Conservation (phyloP, 495 filamentous ascomycete genomes). For the Penicillium alfredii region DNA sequence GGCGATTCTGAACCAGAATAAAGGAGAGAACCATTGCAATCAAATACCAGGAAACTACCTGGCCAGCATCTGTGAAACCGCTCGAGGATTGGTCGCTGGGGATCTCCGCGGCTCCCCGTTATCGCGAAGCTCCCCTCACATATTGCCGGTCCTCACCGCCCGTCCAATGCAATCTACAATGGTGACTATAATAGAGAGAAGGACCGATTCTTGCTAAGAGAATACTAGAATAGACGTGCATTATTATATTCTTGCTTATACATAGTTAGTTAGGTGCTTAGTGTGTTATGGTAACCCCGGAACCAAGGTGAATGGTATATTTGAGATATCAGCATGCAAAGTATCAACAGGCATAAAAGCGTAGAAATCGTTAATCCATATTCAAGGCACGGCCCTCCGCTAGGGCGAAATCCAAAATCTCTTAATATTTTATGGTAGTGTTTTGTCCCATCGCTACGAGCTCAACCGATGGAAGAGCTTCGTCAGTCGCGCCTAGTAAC, state of each 20-base stretch:
- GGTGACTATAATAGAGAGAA: no score
- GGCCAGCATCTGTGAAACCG: constrained; percentile 19
- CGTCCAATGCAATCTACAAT: background rate
- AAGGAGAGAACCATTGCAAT: constrained; percentile 78
- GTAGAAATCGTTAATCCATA: constrained; percentile 26
- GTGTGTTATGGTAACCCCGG: no score
- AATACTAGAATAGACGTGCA: no score
- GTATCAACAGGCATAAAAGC: constrained; percentile 22
- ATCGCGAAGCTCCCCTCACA: constrained; percentile 26
- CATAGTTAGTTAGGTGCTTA: no score
- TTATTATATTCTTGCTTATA: no score
- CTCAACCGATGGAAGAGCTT: constrained; percentile 24
- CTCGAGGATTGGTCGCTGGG: constrained; percentile 7
- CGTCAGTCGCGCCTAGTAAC: constrained; percentile 22
- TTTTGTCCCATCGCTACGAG: constrained; percentile 10
- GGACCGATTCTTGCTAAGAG: no score
- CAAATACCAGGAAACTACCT: constrained; percentile 14
- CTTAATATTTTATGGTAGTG: background rate
- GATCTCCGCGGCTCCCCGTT: constrained; percentile 23
- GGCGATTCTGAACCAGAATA: constrained; percentile 93
- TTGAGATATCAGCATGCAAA: no score
- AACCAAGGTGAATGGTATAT: no score
- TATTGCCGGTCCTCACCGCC: constrained; percentile 34
- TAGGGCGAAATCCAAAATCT: no score
- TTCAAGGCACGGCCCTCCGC: no score